Percentiles rank a stretch among this genome's conserved stretches.
Evolutionary conservation across 2,329 filamentous ascomycete genomes (phyloP).

Genomic region (Celoporthe dispersa): DNA sequence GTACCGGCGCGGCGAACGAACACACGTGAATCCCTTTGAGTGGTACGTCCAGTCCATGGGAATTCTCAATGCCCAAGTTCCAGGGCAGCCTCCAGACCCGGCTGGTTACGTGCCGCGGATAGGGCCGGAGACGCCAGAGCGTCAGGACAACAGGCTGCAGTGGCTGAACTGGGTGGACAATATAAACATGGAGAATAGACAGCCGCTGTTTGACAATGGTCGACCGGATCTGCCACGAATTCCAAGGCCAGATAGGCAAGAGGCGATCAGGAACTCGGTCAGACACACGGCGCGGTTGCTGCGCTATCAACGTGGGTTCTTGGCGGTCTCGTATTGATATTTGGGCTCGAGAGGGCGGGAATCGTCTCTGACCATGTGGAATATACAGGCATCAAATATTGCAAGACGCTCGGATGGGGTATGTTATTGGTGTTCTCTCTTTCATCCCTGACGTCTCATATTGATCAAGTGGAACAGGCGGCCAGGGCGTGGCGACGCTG

Average conservation of each 20-base stretch:
- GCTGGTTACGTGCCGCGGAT: background rate
- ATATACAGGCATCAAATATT: background rate
- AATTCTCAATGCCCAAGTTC: background rate
- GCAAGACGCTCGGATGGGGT: background rate
- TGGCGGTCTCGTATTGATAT: background rate
- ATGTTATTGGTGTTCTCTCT: background rate
- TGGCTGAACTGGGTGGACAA: background rate
- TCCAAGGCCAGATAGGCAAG: background rate
- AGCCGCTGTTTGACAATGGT: background rate
- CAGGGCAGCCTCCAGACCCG: background rate
- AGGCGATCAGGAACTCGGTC: background rate
- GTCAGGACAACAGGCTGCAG: background rate
- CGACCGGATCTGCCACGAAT: background rate
- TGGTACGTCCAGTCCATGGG: background rate
- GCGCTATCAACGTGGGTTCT: background rate
- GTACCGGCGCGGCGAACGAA: background rate
- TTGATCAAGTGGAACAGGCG: background rate
- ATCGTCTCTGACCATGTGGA: background rate
- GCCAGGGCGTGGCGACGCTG: background rate
- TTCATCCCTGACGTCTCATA: background rate
- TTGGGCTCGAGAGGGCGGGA: background rate
- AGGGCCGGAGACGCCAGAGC: background rate
- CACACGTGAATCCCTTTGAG: background rate
- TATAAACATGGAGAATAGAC: background rate
- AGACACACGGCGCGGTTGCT: background rate